Percentiles rank a stretch among this genome's conserved stretches.
Evolutionary conservation across 164 flowering plant species (phyloP).

Genomic region (Berberis vulgaris): DNA sequence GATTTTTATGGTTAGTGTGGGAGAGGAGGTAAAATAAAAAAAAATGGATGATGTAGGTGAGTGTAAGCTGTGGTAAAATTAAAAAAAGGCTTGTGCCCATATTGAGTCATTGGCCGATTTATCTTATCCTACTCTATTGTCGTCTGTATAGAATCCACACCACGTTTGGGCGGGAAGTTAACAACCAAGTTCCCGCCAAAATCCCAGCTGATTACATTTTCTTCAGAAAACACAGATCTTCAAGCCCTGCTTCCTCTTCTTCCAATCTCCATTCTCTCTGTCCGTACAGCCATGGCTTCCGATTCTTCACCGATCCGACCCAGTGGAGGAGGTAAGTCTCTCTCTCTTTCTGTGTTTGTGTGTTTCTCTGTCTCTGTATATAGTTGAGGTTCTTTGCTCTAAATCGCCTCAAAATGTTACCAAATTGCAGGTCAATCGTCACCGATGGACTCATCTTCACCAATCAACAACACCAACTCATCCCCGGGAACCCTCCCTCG

Average conservation of each 20-base stretch:
- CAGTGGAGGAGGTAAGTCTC: slow-evolving; percentile 36
- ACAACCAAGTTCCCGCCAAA: slow-evolving; percentile 9
- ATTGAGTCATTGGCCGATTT: too few relatives aligned
- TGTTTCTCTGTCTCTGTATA: neutral
- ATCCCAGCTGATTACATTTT: neutral
- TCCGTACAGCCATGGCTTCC: slow-evolving; percentile 39
- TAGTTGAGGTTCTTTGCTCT: too few relatives aligned
- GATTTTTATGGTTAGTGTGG: too few relatives aligned
- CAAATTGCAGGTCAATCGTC: slow-evolving; percentile 53
- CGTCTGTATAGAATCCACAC: neutral
- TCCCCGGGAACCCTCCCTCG: slow-evolving; percentile 39
- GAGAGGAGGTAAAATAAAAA: too few relatives aligned
- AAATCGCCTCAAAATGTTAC: neutral
- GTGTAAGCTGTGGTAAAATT: too few relatives aligned
- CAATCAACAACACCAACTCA: slow-evolving; percentile 60
- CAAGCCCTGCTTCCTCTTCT: slow-evolving; percentile 5
- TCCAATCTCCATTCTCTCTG: slow-evolving; percentile 7
- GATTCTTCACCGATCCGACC: slow-evolving; percentile 44
- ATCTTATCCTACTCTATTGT: neutral
- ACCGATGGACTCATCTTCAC: slow-evolving; percentile 65
- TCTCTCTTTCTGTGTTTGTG: slow-evolving; percentile 5
- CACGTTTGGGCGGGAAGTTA: slow-evolving; percentile 8
- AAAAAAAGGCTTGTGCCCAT: neutral
- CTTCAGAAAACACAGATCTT: neutral
- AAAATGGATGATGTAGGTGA: too few relatives aligned